Conservation (phyloP, 208 protist species). For the Jaenimonas drosophilae region DNA sequence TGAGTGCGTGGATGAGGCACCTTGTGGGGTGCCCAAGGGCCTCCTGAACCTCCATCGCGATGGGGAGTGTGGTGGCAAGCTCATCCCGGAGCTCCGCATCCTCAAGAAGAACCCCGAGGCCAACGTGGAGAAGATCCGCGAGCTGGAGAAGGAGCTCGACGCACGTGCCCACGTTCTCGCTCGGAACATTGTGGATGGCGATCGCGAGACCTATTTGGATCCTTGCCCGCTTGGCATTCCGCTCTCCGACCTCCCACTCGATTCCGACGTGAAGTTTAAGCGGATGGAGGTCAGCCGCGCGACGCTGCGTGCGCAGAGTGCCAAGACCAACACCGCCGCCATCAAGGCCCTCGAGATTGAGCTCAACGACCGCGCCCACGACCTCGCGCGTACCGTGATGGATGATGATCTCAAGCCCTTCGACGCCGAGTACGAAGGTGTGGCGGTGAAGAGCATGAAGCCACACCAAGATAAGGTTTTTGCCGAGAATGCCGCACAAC, state of each 20-base stretch:
- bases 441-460: constrained; percentile 30
- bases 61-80: constrained; percentile 4
- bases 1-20: constrained; percentile 6
- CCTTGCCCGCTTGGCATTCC: constrained; percentile 6
- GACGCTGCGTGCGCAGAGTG: constrained; percentile 5
- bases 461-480: constrained; percentile 58
- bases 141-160: constrained; percentile 9
- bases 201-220: constrained; percentile 10
- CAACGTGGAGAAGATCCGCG: constrained; percentile 6
- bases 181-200: neutral
- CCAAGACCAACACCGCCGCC: neutral
- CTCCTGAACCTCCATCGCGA: constrained; percentile 42
- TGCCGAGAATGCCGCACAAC: constrained; percentile 32
- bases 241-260: constrained; percentile 14
- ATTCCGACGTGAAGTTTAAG: constrained; percentile 11
- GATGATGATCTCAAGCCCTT: constrained; percentile 47
- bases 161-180: constrained; percentile 7
- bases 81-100: constrained; percentile 28
- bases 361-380: constrained; percentile 50
- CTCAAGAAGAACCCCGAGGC: constrained; percentile 9
- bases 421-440: constrained; percentile 35
- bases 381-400: constrained; percentile 45
- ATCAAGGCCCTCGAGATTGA: constrained; percentile 3
- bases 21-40: constrained; percentile 17
- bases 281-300: constrained; percentile 9